Evolutionary conservation across 2,329 filamentous ascomycete species (phyloP), one percentile per base, ranked within the genome.

Genomic region (Aureobasidium namibiae): DNA sequence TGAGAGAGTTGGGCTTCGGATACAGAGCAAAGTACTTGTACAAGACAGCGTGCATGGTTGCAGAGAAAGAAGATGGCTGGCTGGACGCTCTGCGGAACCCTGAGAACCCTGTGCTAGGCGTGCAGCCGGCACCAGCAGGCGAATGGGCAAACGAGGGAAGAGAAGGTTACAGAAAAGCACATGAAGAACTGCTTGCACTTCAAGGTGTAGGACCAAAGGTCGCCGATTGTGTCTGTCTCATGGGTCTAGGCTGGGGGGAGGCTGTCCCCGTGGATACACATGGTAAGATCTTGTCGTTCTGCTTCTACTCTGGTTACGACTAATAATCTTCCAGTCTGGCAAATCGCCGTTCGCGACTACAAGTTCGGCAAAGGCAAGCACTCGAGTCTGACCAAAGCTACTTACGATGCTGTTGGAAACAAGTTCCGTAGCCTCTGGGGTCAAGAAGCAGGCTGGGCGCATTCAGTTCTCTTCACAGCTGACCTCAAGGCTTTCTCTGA

Each of bases 211-310:
- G 94, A 0, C 94, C 95, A 0, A 99, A 99, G 72, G 94, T 99
- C 0, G 89, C 94, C 6, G 95, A 99, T 71, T 99, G 95, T 69
- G 92, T 97, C 8, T 96, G 89, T 69, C 77, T 99, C 21, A 96
- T 99, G 88, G 95, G 95, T 0, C 76, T 99, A 14, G 92, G 92
- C 29, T 99, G 95, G 92, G 88, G 88, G 33, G 92, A 97, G 73
- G 86, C 92, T 2, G 92, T 99, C 1, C 94, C 94, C 0, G 89
- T 99, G 33, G 94, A 99, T 72, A 99, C 95, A 1, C 95, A 99
- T 74, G 82, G 78, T 81, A 65, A 68, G 72, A 66, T 26, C 14
- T 33, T 31, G 23, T 26, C 10, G 1, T 21, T 21, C 11, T 24
- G 3, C 9, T 31, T 23, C 10, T 34, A 14, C 23, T 33, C 11